Evolutionary conservation across 2,329 filamentous ascomycete species (phyloP), one percentile per base, ranked within the genome.

Genomic region (Atkinsonella hypoxylon): DNA sequence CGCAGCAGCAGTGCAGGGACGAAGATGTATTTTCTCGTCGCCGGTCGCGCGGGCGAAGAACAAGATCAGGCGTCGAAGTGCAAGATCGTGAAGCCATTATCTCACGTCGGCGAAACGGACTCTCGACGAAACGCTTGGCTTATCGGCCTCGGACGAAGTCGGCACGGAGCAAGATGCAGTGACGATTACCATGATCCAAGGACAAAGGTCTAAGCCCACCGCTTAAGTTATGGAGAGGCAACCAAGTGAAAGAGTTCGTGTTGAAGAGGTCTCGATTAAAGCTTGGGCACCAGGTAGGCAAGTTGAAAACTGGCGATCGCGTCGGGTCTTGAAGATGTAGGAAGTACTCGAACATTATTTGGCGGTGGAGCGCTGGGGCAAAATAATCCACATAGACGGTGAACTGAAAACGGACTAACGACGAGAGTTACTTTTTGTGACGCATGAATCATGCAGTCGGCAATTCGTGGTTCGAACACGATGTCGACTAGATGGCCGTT

Each of bases 1-100:
- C 90, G 71, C 91, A 98, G 71, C 91, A 98, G 75, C 93, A 97
- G 47, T 69, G 72, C 55, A 81, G 63, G 17, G 69, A 58, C 42
- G 68, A 61, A 48, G 62, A 50, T 44, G 57, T 53, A 41, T 48
- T 43, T 47, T 62, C 56, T 41, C 61, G 58, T 38, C 50, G 52
- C 51, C 55, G 55, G 39, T 53, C 52, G 44, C 51, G 50, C 47
- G 55, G 60, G 55, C 58, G 61, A 58, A 43, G 22, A 47, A 52
- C 56, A 46, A 53, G 56, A 51, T 55, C 50, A 48, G 49, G 48
- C n/a, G 34, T 53, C 15, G 43, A 39, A 15, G 10, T 38, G 45
- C 46, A 32, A 45, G 50, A 31, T 45, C 40, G 50, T 36, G 50
- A 52, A 46, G 50, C 47, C 50, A 52, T 51, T 18, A 17, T 49